phyloP scores from a whole-genome alignment of 2,329 filamentous ascomycete species.

The Neonectria punicea region DNA sequence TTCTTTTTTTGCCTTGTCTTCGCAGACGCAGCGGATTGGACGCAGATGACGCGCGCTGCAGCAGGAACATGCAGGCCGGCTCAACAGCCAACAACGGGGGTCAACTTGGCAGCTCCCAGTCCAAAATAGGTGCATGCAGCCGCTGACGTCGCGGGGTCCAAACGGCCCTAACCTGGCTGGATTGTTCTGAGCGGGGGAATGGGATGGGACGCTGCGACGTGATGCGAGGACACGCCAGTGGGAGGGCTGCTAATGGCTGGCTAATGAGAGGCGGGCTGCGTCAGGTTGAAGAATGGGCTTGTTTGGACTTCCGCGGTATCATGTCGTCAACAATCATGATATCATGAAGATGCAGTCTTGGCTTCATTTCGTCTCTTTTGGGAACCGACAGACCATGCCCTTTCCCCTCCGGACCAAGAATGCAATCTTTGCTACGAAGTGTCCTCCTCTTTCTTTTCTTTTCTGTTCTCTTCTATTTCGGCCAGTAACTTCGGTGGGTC shows the following conservation, averaged over 20 bases:
- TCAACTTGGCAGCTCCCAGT: not conserved
- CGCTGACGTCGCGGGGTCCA: constrained; percentile 16
- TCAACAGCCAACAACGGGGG: not conserved
- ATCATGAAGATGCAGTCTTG: not conserved
- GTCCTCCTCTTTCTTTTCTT: constrained; percentile 12
- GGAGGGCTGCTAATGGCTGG: not conserved
- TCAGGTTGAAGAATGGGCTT: not conserved
- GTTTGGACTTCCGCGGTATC: not conserved
- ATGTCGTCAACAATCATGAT: not conserved
- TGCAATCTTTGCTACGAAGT: too few relatives aligned
- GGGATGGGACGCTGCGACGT: not conserved
- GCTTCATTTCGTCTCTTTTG: constrained; percentile 26
- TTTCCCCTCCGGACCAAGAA: not conserved
- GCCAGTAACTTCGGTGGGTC: not conserved
- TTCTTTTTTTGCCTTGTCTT: not conserved
- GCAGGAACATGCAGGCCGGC: constrained; percentile 6
- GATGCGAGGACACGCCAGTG: constrained; percentile 2
- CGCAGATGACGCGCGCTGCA: constrained; percentile 12
- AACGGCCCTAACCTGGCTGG: not conserved
- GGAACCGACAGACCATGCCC: constrained; percentile 23
- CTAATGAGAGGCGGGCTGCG: not conserved
- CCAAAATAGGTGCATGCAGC: constrained; percentile 9
- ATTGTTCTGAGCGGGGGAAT: not conserved
- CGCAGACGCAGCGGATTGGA: constrained; percentile 6
- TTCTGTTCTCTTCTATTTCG: constrained; percentile 13